phyloP scores from a whole-genome alignment of 228 moss, liverwort and hornwort genomes.

The Sphagnum fallax region DNA sequence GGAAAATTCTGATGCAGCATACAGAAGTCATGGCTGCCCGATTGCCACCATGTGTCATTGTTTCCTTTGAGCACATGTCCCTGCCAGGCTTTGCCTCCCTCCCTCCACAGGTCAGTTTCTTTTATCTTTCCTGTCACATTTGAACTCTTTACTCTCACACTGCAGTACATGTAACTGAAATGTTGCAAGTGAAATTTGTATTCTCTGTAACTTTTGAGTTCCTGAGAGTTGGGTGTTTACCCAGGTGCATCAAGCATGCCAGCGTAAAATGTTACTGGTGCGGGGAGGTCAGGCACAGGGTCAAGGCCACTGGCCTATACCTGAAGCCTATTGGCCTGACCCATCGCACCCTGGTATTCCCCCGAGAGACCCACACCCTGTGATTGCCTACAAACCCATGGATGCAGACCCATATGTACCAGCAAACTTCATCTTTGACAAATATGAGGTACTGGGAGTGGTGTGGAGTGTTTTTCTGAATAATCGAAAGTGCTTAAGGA shows the following conservation, averaged over 20 bases:
- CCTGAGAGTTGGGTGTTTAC: background rate
- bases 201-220: too few relatives aligned
- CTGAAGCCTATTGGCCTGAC: slow-evolving; percentile 97
- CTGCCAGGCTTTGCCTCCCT: slow-evolving; percentile 50
- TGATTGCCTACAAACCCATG: slow-evolving; percentile 89
- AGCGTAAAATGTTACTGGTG: slow-evolving; percentile 87
- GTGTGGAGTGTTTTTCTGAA: background rate
- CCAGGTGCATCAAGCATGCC: slow-evolving; percentile 86
- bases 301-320: slow-evolving; percentile 99
- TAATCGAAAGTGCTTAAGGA: too few relatives aligned
- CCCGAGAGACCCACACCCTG: slow-evolving; percentile 84
- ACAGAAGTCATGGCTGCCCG: slow-evolving; percentile 87
- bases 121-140: background rate
- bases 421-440: slow-evolving; percentile 80
- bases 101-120: slow-evolving; percentile 49
- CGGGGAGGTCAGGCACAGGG: slow-evolving; percentile 77
- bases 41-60: slow-evolving; percentile 90
- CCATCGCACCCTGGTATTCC: slow-evolving; percentile 67
- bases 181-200: too few relatives aligned
- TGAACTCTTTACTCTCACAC: too few relatives aligned
- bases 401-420: slow-evolving; percentile 92
- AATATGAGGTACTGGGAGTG: slow-evolving; percentile 61
- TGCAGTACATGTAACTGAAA: too few relatives aligned
- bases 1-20: slow-evolving; percentile 98
- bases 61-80: slow-evolving; percentile 93